phyloP scores from a whole-genome alignment of 345 rosid species.

The Mercurialis annua region DNA sequence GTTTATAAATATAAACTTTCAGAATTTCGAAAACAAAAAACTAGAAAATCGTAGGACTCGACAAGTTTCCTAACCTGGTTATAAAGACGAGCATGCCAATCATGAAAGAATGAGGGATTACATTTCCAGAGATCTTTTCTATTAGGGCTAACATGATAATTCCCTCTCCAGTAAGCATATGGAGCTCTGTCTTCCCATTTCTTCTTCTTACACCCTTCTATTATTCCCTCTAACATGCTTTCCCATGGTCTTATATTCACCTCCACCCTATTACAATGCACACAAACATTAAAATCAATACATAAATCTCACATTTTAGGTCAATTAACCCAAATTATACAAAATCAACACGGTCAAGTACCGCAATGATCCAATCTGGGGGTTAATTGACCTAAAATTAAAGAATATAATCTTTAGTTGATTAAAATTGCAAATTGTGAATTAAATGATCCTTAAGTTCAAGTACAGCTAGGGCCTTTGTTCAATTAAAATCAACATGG shows the following conservation, averaged over 20 bases:
- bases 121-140: slow-evolving; percentile 71
- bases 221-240: slow-evolving; percentile 40
- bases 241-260: slow-evolving; percentile 75
- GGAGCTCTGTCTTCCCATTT: slow-evolving; percentile 67
- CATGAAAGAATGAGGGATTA: slow-evolving; percentile 54
- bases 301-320: too few species aligned
- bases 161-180: slow-evolving; percentile 87
- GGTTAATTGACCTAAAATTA: too few species aligned
- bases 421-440: too few species aligned
- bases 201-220: slow-evolving; percentile 45
- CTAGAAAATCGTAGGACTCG: neutral
- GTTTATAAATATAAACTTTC: too few species aligned
- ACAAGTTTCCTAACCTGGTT: slow-evolving; percentile 46
- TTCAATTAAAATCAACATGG: too few species aligned
- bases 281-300: too few species aligned
- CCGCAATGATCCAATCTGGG: too few species aligned
- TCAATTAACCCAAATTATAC: too few species aligned
- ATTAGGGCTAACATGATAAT: slow-evolving; percentile 54
- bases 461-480: too few species aligned
- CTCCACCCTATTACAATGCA: slow-evolving; percentile 59
- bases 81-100: slow-evolving; percentile 84
- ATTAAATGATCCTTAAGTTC: too few species aligned
- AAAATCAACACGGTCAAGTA: too few species aligned
- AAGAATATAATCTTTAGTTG: too few species aligned
- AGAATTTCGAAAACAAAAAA: neutral